These are phyloP conservation scores for Pseudozyma sp. DNA, from an alignment of 1,284 basidiomycete species.

Conservation along the genomic window DNA sequence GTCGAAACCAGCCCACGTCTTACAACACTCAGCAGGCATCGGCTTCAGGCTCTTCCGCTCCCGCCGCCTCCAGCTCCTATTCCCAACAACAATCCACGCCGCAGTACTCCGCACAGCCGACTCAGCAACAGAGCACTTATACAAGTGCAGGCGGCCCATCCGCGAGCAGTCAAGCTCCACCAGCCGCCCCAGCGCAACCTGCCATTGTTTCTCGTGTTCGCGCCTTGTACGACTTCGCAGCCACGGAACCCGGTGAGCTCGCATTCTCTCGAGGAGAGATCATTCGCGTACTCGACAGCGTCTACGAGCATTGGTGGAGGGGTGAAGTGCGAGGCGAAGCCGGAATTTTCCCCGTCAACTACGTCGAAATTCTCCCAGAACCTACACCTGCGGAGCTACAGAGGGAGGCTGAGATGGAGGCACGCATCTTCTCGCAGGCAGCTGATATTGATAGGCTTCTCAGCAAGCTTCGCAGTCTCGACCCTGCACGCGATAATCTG, in stretches of 20 bases:
- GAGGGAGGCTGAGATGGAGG: slow-evolving; percentile 88
- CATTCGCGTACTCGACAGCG: slow-evolving; percentile 94
- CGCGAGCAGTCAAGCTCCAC: slow-evolving; percentile 1
- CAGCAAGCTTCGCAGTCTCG: slow-evolving; percentile 81
- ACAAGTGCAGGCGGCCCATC: slow-evolving; percentile 4
- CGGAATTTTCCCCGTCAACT: slow-evolving; percentile 98
- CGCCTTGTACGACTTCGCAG: slow-evolving; percentile 89
- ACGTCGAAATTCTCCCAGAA: slow-evolving; percentile 92
- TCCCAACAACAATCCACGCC: slow-evolving; percentile 11
- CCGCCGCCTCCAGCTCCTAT: slow-evolving; percentile 31
- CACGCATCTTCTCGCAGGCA: slow-evolving; percentile 83
- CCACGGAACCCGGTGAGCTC: slow-evolving; percentile 89
- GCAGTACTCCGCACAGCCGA: slow-evolving; percentile 46
- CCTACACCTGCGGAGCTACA: slow-evolving; percentile 82
- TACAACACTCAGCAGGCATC: slow-evolving; percentile 30
- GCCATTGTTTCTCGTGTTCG: slow-evolving; percentile 74
- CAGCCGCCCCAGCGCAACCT: slow-evolving; percentile 8
- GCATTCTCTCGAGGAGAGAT: slow-evolving; percentile 92
- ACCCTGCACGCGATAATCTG: slow-evolving; percentile 81
- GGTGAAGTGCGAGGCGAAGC: slow-evolving; percentile 91
- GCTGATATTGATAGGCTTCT: slow-evolving; percentile 89
- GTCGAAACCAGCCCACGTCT: slow-evolving; percentile 30
- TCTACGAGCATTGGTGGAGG: slow-evolving; percentile 98
- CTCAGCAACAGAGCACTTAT: slow-evolving; percentile 70
- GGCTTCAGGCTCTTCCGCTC: slow-evolving; percentile 29